phyloP scores from a whole-genome alignment of 441 rosid genomes.

The Corymbia calophylla region DNA sequence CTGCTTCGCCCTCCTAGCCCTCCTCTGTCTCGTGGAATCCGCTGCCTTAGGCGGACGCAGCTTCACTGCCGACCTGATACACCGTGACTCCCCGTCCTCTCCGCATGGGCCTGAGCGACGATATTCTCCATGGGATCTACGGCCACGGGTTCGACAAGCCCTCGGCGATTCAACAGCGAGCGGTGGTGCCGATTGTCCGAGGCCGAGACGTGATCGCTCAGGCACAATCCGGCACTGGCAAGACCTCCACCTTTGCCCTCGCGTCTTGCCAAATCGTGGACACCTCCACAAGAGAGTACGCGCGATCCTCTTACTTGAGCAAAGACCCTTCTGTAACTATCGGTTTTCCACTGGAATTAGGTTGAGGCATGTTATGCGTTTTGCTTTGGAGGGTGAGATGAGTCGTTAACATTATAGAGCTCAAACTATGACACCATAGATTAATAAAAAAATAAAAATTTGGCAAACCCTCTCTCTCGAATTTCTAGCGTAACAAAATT shows the following conservation, averaged over 20 bases:
- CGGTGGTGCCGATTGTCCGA: slow-evolving; percentile 72
- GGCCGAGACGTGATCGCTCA: slow-evolving; percentile 90
- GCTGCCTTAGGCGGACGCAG: too few species aligned
- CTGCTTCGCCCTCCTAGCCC: too few species aligned
- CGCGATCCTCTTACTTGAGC: not conserved
- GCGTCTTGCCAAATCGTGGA: slow-evolving; percentile 75
- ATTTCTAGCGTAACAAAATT: too few species aligned
- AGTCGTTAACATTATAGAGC: too few species aligned
- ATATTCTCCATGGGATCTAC: slow-evolving; percentile 75
- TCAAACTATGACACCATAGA: too few species aligned
- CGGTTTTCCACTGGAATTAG: not conserved
- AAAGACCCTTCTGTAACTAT: too few species aligned
- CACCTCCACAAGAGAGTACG: slow-evolving; percentile 60
- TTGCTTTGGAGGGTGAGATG: too few species aligned
- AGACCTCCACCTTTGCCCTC: slow-evolving; percentile 86
- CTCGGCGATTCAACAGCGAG: slow-evolving; percentile 80
- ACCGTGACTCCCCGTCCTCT: too few species aligned
- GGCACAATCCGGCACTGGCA: slow-evolving; percentile 92
- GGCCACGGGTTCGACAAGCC: slow-evolving; percentile 81
- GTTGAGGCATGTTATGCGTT: not conserved
- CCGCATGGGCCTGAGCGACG: slow-evolving; percentile 72
- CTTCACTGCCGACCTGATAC: too few species aligned
- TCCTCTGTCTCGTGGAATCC: too few species aligned
- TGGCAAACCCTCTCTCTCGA: too few species aligned
- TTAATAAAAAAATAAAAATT: too few species aligned